Evolutionary conservation across 2,329 filamentous ascomycete genomes (phyloP).

Genomic region (Ophiostoma montium): DNA sequence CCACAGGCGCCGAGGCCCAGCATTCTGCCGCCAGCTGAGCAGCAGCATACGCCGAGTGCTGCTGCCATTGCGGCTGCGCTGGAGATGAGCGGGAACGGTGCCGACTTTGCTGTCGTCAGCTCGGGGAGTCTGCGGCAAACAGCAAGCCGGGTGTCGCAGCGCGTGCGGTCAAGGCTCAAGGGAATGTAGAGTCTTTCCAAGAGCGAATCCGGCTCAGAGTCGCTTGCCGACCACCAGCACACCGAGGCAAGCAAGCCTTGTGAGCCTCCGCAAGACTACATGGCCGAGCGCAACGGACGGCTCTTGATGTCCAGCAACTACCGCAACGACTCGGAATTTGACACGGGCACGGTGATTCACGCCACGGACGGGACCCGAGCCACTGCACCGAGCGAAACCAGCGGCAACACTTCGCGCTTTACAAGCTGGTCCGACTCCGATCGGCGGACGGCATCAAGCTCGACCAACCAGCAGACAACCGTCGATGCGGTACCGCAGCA

Average conservation of each 20-base stretch:
- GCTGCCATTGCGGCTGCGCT: not conserved
- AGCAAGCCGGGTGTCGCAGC: slow-evolving; percentile 11
- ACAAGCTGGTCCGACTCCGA: slow-evolving; percentile 13
- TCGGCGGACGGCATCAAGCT: slow-evolving; percentile 1
- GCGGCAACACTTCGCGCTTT: slow-evolving; percentile 11
- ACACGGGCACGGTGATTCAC: slow-evolving; percentile 2
- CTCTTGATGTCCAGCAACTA: slow-evolving; percentile 6
- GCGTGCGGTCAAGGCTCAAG: slow-evolving; percentile 7
- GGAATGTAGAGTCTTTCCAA: slow-evolving; percentile 11
- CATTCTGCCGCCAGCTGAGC: not conserved
- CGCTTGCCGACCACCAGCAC: slow-evolving; percentile 26
- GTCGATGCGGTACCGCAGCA: not conserved
- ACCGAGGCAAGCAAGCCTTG: slow-evolving; percentile 29
- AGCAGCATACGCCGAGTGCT: not conserved
- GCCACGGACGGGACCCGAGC: not conserved
- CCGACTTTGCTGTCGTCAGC: not conserved
- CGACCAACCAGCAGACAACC: slow-evolving; percentile 1
- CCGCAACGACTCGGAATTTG: not conserved
- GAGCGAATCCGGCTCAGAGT: slow-evolving; percentile 4
- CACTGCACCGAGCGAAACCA: not conserved
- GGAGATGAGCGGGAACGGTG: not conserved
- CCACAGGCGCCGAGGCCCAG: not conserved
- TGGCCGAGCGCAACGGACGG: slow-evolving; percentile 9
- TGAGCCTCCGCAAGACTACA: slow-evolving; percentile 5
- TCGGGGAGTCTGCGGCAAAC: slow-evolving; percentile 10